Evolutionary conservation across 2,329 filamentous ascomycete species (phyloP).

Genomic region (Escovopsis sp.): DNA sequence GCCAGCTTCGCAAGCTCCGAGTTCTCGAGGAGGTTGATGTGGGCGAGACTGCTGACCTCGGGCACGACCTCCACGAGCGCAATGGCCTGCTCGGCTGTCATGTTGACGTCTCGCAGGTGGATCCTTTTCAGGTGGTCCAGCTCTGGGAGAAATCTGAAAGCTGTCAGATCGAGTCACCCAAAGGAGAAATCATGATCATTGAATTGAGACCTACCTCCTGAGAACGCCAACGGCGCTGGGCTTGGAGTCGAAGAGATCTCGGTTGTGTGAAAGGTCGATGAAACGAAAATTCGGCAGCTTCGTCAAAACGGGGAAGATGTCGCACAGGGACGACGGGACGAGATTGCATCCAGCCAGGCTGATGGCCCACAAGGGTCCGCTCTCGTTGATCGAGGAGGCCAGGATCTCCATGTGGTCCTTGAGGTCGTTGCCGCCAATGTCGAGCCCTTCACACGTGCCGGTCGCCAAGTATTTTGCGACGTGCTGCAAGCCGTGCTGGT

Average conservation of each 20-base stretch:
- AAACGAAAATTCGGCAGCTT: conserved; percentile 65
- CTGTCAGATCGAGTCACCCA: too few species aligned
- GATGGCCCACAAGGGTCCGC: conserved; percentile 57
- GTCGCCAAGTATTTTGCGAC: conserved; percentile 61
- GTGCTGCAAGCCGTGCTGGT: conserved; percentile 57
- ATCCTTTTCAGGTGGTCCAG: conserved; percentile 66
- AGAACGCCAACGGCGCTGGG: conserved; percentile 62
- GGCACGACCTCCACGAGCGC: conserved; percentile 80
- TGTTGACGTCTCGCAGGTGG: conserved; percentile 69
- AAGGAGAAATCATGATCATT: too few species aligned
- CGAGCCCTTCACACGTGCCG: conserved; percentile 71
- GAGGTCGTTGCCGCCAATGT: conserved; percentile 73
- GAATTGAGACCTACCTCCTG: conserved; percentile 41
- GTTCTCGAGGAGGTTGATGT: conserved; percentile 79
- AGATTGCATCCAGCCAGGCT: conserved; percentile 79
- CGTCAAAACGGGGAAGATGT: conserved; percentile 58
- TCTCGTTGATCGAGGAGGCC: conserved; percentile 33
- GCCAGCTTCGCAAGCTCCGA: conserved; percentile 54
- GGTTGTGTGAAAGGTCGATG: conserved; percentile 85
- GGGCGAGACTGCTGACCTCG: conserved; percentile 65
- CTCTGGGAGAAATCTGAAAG: conserved; percentile 55
- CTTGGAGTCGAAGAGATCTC: conserved; percentile 55
- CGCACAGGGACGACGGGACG: conserved; percentile 53
- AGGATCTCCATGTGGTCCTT: conserved; percentile 38
- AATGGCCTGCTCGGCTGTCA: conserved; percentile 79